A percentile compares a stretch with the other conserved stretches of the same genome.
These are phyloP conservation scores for Furcasterigmium furcatum DNA, from an alignment of 2,329 filamentous ascomycete species.

Conservation along the genomic window DNA sequence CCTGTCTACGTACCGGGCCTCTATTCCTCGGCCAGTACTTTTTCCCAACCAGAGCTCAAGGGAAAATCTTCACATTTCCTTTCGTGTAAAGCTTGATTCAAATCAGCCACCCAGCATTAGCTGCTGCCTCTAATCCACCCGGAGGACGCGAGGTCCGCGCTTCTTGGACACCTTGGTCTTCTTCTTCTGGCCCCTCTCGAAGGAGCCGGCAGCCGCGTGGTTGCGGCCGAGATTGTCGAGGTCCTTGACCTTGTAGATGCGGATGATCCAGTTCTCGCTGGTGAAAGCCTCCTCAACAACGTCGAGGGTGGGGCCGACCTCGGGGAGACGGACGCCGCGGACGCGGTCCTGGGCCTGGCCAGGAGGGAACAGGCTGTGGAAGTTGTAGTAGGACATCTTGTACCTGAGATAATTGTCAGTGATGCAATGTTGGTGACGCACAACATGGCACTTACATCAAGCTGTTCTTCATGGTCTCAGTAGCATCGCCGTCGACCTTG, in stretches of 20 bases:
- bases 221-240: slow-evolving; percentile 94
- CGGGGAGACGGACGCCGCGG: slow-evolving; percentile 75
- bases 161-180: slow-evolving; percentile 70
- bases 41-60: slow-evolving; percentile 10
- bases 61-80: slow-evolving; percentile 1
- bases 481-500: slow-evolving; percentile 87
- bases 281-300: slow-evolving; percentile 96
- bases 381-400: slow-evolving; percentile 99
- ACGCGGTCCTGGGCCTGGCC: slow-evolving; percentile 91
- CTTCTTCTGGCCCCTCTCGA: slow-evolving; percentile 80
- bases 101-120: slow-evolving; percentile 8
- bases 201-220: slow-evolving; percentile 66
- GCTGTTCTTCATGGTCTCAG: slow-evolving; percentile 97
- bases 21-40: not conserved
- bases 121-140: slow-evolving; percentile 60
- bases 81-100: too few species aligned
- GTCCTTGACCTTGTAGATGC: slow-evolving; percentile 99
- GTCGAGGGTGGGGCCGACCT: slow-evolving; percentile 78
- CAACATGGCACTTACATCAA: slow-evolving; percentile 71
- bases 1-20: slow-evolving; percentile 10
- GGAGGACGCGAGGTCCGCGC: slow-evolving; percentile 66
- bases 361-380: slow-evolving; percentile 82
- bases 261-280: slow-evolving; percentile 99
- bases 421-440: slow-evolving; percentile 1
- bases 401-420: slow-evolving; percentile 62